Base-by-base conservation (phyloP, 2,329 filamentous ascomycete genomes). In the Verticillium isaacii region DNA sequence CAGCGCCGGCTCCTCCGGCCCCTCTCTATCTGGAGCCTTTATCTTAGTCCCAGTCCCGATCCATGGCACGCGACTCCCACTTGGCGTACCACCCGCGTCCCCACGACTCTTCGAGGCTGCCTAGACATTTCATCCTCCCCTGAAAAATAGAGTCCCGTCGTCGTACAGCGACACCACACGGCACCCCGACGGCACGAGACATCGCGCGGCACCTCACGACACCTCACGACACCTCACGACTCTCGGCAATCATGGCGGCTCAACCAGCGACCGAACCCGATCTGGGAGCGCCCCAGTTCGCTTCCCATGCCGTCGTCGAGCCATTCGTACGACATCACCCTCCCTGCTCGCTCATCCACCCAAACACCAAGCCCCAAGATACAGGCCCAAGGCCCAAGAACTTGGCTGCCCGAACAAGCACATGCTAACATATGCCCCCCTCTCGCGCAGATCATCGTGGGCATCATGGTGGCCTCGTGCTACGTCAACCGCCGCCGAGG, bases 231-330 rank as follows among this genome's bases (percentile, higher is more conserved):
- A 25, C 56, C 32, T 7, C 15, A 17, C 52, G 19, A 17, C 19
- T 2, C 23, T 29, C 29, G 19, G 6, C 32, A 36, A 57, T 17
- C 56, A 57, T 57, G 56, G 34, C 34, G 56, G 19, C 34, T 8
- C 32, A 57, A 37, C 32, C 56, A 37, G 12, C 56, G 57, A 55
- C 61, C 55, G 60, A 70, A 52, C 57, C 60, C 36, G 68, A 69
- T 41, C 41, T 69, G 64, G 69, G 69, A 23, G 41, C 65, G 64
- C 69, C 69, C n/a, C 69, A 71, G 66, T 71, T 71, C 61, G 68
- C 65, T 19, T 62, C 61, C 19, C 69, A 71, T 54, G 66, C 68
- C 7, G 64, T 67, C 17, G 60, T 70, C 14, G 69, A 71, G 59
- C 69, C 69, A n/a, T 66, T 71, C 55, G 69, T 71, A 66, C 39